phyloP scores from a whole-genome alignment of 1,139 yeast species.

The Candida frijolesensis region DNA sequence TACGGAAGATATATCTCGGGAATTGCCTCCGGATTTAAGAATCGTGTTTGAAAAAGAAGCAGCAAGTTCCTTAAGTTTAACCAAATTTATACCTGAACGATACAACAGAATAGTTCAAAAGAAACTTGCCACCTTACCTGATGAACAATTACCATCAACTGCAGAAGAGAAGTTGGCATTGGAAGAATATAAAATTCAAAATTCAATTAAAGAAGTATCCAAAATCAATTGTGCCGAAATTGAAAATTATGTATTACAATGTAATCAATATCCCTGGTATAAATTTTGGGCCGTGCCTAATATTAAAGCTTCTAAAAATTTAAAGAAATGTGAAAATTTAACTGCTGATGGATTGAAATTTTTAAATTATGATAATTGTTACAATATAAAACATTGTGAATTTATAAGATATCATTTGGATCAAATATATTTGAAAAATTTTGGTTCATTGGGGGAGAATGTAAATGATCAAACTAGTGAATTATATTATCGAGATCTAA shows the following conservation, averaged over 20 bases:
- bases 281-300: constrained; percentile 3
- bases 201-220: constrained; percentile 28
- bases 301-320: constrained; percentile 5
- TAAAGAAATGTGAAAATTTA: constrained; percentile 30
- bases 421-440: constrained; percentile 37
- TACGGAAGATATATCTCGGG: constrained; percentile 30
- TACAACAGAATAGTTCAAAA: constrained; percentile 32
- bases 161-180: constrained; percentile 28
- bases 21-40: constrained; percentile 33
- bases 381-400: constrained; percentile 39
- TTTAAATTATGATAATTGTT: constrained; percentile 44
- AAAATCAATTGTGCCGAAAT: constrained; percentile 46
- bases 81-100: constrained; percentile 30
- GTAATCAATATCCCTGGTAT: constrained; percentile 25
- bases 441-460: constrained; percentile 42
- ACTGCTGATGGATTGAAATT: constrained; percentile 39
- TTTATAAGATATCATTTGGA: constrained; percentile 42
- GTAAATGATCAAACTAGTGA: constrained; percentile 28
- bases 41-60: constrained; percentile 34
- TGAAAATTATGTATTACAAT: constrained; percentile 39
- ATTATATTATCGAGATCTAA: constrained; percentile 34
- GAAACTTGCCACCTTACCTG: constrained; percentile 23
- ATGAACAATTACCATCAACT: constrained; percentile 9
- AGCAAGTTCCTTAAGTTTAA: constrained; percentile 20
- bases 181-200: constrained; percentile 34